A percentile compares a stretch with the other conserved stretches of the same genome.
Evolutionary conservation across 495 filamentous ascomycete species (phyloP).

Genomic region (Aspergillus asperescens): DNA sequence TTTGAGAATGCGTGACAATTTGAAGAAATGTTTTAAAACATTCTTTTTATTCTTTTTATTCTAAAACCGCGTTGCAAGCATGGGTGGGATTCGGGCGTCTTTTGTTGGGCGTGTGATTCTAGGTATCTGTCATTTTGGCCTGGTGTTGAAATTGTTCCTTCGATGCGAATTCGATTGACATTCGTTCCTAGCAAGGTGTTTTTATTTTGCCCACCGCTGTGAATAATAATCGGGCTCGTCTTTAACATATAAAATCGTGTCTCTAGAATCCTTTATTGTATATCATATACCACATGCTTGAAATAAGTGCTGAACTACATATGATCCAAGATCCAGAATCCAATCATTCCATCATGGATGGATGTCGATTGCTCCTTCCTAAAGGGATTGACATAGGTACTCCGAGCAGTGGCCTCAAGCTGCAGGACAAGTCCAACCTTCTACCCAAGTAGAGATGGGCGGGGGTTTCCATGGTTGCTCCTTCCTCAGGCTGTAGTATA

Average conservation of each 20-base stretch:
- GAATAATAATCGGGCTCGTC: constrained; percentile 5
- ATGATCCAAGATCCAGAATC: too few species aligned
- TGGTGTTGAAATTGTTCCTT: constrained; percentile 10
- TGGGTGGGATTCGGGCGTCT: constrained; percentile 18
- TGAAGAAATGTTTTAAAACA: constrained; percentile 2
- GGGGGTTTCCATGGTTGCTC: too few species aligned
- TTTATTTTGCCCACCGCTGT: constrained; percentile 2
- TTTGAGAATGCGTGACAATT: not conserved
- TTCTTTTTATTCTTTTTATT: too few species aligned
- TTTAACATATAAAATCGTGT: constrained; percentile 2
- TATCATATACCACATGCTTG: not conserved
- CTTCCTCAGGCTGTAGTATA: too few species aligned
- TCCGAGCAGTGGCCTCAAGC: too few species aligned
- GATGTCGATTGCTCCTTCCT: too few species aligned
- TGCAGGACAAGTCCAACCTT: too few species aligned
- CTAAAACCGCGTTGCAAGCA: constrained; percentile 8
- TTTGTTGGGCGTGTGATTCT: constrained; percentile 23
- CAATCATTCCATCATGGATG: too few species aligned
- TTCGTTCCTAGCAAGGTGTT: constrained; percentile 11
- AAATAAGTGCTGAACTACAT: not conserved
- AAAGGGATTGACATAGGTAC: too few species aligned
- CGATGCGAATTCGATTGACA: not conserved
- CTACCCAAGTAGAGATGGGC: too few species aligned
- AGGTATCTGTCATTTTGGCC: constrained; percentile 22
- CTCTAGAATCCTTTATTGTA: not conserved